Evolutionary conservation across 2,329 filamentous ascomycete species (phyloP).

Genomic region (Diplodia mutila): DNA sequence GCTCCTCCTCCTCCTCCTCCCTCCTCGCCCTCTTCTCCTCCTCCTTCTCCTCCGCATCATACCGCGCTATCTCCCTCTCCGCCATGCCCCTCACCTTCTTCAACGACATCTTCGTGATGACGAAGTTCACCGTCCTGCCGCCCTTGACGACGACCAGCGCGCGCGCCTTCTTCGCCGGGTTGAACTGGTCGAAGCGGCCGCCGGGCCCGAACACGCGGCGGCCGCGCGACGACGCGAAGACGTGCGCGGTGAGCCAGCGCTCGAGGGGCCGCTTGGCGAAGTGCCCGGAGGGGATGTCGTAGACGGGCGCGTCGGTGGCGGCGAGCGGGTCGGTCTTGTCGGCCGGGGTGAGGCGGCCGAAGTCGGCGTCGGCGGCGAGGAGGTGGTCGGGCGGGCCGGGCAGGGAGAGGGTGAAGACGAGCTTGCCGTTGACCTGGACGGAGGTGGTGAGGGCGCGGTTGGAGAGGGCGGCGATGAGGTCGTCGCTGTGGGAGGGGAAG

Average conservation of each 20-base stretch:
- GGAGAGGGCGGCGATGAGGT: conserved; percentile 58
- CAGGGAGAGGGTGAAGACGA: conserved; percentile 62
- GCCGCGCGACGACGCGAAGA: conserved; percentile 66
- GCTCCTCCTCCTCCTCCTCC: neutral
- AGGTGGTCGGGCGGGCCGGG: conserved; percentile 43
- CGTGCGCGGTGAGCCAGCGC: conserved; percentile 64
- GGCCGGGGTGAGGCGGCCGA: conserved; percentile 46
- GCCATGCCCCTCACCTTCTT: neutral
- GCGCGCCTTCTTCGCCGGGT: conserved; percentile 49
- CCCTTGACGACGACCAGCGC: conserved; percentile 68
- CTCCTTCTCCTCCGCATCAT: neutral
- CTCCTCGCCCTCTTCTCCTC: neutral
- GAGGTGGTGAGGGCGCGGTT: conserved; percentile 61
- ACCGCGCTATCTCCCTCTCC: neutral
- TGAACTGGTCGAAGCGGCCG: neutral
- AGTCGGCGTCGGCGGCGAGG: conserved; percentile 73
- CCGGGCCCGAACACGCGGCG: conserved; percentile 58
- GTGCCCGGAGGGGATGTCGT: neutral
- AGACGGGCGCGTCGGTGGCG: neutral
- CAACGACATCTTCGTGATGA: conserved; percentile 40
- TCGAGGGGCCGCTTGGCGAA: conserved; percentile 51
- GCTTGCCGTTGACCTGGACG: conserved; percentile 80
- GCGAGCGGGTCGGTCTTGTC: neutral
- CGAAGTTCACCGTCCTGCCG: conserved; percentile 76
- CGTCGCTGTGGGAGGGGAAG: conserved; percentile 60